phyloP scores from a whole-genome alignment of 768 basidiomycete genomes.

The Collybia sordida region DNA sequence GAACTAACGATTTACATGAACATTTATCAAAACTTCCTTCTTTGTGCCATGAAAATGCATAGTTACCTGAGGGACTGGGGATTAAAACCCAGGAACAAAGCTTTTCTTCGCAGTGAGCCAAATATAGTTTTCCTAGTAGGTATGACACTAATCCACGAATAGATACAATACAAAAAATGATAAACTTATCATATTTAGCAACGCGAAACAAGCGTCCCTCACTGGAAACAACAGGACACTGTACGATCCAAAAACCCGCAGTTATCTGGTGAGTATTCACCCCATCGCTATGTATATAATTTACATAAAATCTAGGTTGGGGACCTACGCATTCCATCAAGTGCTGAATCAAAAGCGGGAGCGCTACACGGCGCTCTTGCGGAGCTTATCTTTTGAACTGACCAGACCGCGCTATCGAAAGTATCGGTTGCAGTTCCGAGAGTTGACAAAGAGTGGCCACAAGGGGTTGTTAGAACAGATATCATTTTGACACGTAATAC shows the following conservation, averaged over 20 bases:
- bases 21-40: slow-evolving; percentile 81
- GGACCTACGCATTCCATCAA: slow-evolving; percentile 73
- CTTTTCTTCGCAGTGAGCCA: slow-evolving; percentile 57
- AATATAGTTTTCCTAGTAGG: background rate
- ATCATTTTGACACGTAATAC: slow-evolving; percentile 8
- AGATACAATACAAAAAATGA: slow-evolving; percentile 66
- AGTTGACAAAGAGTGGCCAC: slow-evolving; percentile 46
- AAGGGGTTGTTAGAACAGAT: slow-evolving; percentile 21
- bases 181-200: slow-evolving; percentile 54
- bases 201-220: slow-evolving; percentile 42
- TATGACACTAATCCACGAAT: slow-evolving; percentile 2
- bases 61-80: slow-evolving; percentile 72
- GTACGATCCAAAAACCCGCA: slow-evolving; percentile 43
- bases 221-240: slow-evolving; percentile 37
- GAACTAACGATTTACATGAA: slow-evolving; percentile 67
- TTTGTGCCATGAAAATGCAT: slow-evolving; percentile 86
- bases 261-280: slow-evolving; percentile 65
- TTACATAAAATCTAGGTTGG: slow-evolving; percentile 55
- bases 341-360: slow-evolving; percentile 57
- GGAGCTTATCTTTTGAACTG: slow-evolving; percentile 49
- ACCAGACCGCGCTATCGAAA: slow-evolving; percentile 42
- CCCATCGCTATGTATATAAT: background rate
- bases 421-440: slow-evolving; percentile 43
- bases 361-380: slow-evolving; percentile 46
- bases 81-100: slow-evolving; percentile 38